Evolutionary conservation across 106 monocot genomes (phyloP), one percentile per base, ranked within the genome.

Genomic region (Posidonia australis): DNA sequence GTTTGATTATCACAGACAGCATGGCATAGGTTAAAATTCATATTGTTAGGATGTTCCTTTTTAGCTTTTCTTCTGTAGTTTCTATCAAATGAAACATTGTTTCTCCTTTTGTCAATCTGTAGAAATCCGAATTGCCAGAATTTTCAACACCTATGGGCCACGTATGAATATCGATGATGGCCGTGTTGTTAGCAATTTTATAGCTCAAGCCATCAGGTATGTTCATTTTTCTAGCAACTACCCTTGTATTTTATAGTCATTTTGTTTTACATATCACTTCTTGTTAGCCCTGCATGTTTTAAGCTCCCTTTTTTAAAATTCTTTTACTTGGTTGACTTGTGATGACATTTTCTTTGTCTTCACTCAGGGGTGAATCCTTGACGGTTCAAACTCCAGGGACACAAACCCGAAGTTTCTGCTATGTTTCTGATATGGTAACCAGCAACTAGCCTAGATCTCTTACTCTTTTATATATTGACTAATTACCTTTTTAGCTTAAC

Each of bases 141-240:
- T 96, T 67, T 96, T 90, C 68, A 96, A 96, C 57, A 96, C 90
- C 23, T 96, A 96, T 75, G 96, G 96, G 19, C 96, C 96, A 43
- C 80, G 96, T 20, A 94, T 94, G 94, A 96, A 96, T 60, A 96
- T 96, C 27, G 96, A 96, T 75, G 96, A 96, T 67, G 96, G 96
- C 5, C 90, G 90, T 74, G 96, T 96, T 27, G 96, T 96, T 48
- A 96, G 96, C 31, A 96, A 96, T 61, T 96, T 96, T 69, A 90
- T 96, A 28, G 96, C 96, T 68, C 96, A 96, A 77, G 96, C 96
- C 66, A 60, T 96, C 9, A 82, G 90, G 90, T 94, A 72, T 24
- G 71, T 18, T 19, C 36, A 36, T 7, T 2, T 36, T 36, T 36
- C 36, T 36, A 36, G 36, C 7, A 2, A 2, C 36, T 7, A 4